Conservation (phyloP, 2,329 filamentous ascomycete genomes). For the Corinectria fuckeliana region DNA sequence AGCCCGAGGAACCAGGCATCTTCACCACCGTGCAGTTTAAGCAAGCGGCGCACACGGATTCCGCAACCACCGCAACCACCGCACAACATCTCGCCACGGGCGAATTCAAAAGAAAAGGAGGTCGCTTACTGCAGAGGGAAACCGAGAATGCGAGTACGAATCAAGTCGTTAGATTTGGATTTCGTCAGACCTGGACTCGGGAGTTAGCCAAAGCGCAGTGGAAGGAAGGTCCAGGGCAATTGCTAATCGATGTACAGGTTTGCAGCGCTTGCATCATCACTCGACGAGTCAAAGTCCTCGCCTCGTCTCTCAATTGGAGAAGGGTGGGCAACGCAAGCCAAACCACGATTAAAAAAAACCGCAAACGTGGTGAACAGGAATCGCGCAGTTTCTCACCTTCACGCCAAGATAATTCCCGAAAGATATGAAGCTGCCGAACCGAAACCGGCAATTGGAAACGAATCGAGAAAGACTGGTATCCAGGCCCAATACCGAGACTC, state of each 20-base stretch:
- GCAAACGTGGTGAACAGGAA: background rate
- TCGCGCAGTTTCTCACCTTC: constrained; percentile 26
- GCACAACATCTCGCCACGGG: background rate
- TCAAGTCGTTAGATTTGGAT: constrained; percentile 35
- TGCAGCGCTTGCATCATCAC: background rate
- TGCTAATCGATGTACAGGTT: background rate
- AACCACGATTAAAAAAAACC: too few relatives aligned
- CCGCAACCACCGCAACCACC: background rate
- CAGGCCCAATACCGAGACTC: constrained; percentile 47
- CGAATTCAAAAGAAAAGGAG: background rate
- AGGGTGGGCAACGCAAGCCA: background rate
- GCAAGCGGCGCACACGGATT: background rate
- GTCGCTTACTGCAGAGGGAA: constrained; percentile 32
- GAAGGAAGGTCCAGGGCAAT: background rate
- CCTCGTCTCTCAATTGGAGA: background rate
- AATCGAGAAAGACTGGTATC: constrained; percentile 46
- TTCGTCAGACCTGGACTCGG: constrained; percentile 31
- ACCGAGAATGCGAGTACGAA: constrained; percentile 33
- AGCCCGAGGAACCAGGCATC: constrained; percentile 8
- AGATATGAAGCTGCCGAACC: constrained; percentile 38
- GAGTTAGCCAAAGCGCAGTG: constrained; percentile 13
- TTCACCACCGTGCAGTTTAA: background rate
- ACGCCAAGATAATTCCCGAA: constrained; percentile 39
- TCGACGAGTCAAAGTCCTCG: background rate
- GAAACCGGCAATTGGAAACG: constrained; percentile 40